A percentile compares a stretch with the other conserved stretches of the same genome.
These are phyloP conservation scores for Trametes maxima DNA, from an alignment of 768 basidiomycete genomes.

Conservation along the genomic window DNA sequence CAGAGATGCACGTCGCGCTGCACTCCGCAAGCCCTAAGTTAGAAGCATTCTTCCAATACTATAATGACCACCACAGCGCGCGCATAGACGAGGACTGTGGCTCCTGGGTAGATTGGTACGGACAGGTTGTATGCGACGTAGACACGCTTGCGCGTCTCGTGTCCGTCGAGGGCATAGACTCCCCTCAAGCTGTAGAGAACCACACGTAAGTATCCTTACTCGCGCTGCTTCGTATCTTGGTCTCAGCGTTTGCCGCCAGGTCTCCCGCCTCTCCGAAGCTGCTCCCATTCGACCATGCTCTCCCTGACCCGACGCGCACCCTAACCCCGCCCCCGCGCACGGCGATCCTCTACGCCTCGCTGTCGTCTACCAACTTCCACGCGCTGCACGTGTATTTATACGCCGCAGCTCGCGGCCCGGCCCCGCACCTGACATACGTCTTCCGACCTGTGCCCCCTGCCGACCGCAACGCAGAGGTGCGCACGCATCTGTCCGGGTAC, in stretches of 20 bases:
- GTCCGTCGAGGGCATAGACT: slow-evolving; percentile 51
- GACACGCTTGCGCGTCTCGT: slow-evolving; percentile 58
- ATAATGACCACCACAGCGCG: slow-evolving; percentile 39
- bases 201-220: slow-evolving; percentile 17
- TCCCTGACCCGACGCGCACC: slow-evolving; percentile 50
- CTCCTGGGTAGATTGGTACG: slow-evolving; percentile 88
- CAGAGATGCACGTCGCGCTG: slow-evolving; percentile 74
- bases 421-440: slow-evolving; percentile 67
- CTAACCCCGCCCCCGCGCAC: slow-evolving; percentile 55
- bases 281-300: slow-evolving; percentile 79
- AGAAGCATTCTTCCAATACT: slow-evolving; percentile 82
- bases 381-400: slow-evolving; percentile 69
- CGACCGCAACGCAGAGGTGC: slow-evolving; percentile 26
- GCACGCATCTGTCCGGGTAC: slow-evolving; percentile 76
- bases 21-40: slow-evolving; percentile 81
- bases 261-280: slow-evolving; percentile 47
- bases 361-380: slow-evolving; percentile 67
- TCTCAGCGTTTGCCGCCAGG: slow-evolving; percentile 19
- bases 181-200: slow-evolving; percentile 28
- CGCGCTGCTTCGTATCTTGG: background rate
- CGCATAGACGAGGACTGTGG: slow-evolving; percentile 48
- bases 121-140: slow-evolving; percentile 67
- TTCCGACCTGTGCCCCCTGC: slow-evolving; percentile 65
- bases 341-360: slow-evolving; percentile 78
- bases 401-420: slow-evolving; percentile 45